phyloP scores from a whole-genome alignment of 179 eudicot species.

The Patellifolia procumbens region DNA sequence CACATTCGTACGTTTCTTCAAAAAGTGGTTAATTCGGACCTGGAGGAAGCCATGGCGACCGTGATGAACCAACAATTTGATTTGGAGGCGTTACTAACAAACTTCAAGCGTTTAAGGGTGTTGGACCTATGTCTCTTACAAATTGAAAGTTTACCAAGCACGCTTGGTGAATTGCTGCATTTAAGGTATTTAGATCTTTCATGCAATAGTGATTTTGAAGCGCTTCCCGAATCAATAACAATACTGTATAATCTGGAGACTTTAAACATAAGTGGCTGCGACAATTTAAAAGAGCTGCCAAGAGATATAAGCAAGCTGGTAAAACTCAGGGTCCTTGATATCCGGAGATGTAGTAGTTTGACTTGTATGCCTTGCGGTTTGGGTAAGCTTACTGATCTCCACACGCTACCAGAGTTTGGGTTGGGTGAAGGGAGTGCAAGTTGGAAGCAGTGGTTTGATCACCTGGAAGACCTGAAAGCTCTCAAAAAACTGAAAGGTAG shows the following conservation, averaged over 20 bases:
- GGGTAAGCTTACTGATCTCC: constrained; percentile 2
- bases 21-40: too few species aligned
- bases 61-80: too few species aligned
- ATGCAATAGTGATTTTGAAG: too few species aligned
- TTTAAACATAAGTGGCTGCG: constrained; percentile 9
- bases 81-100: too few species aligned
- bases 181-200: too few species aligned
- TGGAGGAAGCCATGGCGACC: too few species aligned
- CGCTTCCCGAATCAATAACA: too few species aligned
- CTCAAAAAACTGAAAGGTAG: neutral
- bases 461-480: constrained; percentile 10
- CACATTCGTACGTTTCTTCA: too few species aligned
- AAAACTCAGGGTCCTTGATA: neutral
- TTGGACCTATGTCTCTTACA: too few species aligned
- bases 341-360: neutral
- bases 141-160: too few species aligned
- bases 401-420: neutral
- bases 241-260: constrained; percentile 28
- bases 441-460: neutral
- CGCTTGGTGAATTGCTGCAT: too few species aligned
- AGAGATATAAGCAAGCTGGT: neutral
- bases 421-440: neutral
- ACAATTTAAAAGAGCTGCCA: neutral
- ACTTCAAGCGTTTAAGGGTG: too few species aligned
- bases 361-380: constrained; percentile 14